phyloP scores from a whole-genome alignment of 1,284 basidiomycete species.

The Xerocomus alliaceus region DNA sequence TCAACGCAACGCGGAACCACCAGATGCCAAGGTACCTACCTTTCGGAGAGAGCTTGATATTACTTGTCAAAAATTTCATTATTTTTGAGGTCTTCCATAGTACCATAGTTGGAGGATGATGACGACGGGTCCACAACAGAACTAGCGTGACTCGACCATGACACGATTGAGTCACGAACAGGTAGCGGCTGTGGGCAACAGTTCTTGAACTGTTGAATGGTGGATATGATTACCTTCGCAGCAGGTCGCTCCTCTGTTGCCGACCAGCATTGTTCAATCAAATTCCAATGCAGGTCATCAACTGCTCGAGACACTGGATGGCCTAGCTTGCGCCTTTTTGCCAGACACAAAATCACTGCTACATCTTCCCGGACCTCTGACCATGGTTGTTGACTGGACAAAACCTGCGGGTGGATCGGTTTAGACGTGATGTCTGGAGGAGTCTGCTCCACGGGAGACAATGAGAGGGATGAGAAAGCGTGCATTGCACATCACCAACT shows the following conservation, averaged over 20 bases:
- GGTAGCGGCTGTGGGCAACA: background rate
- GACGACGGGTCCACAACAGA: too few relatives aligned
- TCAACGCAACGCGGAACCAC: too few relatives aligned
- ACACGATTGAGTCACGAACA: background rate
- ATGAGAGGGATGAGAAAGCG: too few relatives aligned
- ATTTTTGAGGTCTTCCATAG: background rate
- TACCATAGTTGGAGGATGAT: background rate
- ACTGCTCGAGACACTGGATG: background rate
- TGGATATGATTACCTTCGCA: background rate
- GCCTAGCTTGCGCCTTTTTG: background rate
- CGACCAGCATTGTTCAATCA: constrained; percentile 21
- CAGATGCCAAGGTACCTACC: too few relatives aligned
- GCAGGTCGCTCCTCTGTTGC: constrained; percentile 6
- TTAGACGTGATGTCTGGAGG: too few relatives aligned
- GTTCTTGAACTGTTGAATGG: background rate
- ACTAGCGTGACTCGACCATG: background rate
- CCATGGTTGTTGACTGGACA: constrained; percentile 16
- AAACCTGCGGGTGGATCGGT: too few relatives aligned
- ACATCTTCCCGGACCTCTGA: constrained; percentile 1
- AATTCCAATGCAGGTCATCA: constrained; percentile 15
- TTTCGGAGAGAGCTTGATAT: too few relatives aligned
- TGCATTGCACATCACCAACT: too few relatives aligned
- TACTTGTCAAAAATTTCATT: too few relatives aligned
- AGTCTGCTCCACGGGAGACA: too few relatives aligned
- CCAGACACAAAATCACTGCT: background rate